phyloP scores from a whole-genome alignment of 2,329 filamentous ascomycete species.

The Ophiostoma perfectum region DNA sequence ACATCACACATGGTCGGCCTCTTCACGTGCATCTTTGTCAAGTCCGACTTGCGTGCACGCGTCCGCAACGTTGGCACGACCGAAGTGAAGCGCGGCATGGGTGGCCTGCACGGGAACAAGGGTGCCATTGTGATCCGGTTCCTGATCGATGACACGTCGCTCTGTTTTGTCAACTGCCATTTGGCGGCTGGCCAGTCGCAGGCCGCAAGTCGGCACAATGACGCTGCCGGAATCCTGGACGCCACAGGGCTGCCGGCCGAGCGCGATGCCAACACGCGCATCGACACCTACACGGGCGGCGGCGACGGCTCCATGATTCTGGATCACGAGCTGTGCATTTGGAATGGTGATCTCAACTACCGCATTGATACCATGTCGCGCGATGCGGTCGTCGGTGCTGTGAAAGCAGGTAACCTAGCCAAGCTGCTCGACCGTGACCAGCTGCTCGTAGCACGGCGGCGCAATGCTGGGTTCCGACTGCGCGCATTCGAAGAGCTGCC shows the following conservation, averaged over 20 bases:
- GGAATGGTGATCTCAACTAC: constrained; percentile 97
- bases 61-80: constrained; percentile 72
- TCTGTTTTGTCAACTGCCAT: constrained; percentile 98
- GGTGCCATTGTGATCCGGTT: constrained; percentile 91
- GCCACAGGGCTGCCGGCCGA: constrained; percentile 67
- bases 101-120: constrained; percentile 92
- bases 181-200: constrained; percentile 88
- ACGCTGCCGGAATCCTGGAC: constrained; percentile 85
- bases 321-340: constrained; percentile 93
- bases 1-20: constrained; percentile 86
- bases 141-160: constrained; percentile 82
- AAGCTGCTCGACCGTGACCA: constrained; percentile 93
- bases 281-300: constrained; percentile 81
- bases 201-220: constrained; percentile 85
- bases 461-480: constrained; percentile 83
- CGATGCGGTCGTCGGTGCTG: constrained; percentile 81
- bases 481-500: constrained; percentile 85
- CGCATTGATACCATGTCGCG: constrained; percentile 96
- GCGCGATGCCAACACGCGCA: constrained; percentile 58
- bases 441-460: constrained; percentile 77
- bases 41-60: constrained; percentile 66
- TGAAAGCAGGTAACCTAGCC: constrained; percentile 71
- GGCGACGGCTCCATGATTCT: constrained; percentile 92
- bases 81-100: constrained; percentile 94
- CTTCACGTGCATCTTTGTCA: constrained; percentile 94